Evolutionary conservation across 768 basidiomycete species (phyloP).

Genomic region (Phaeotremella fagi): DNA sequence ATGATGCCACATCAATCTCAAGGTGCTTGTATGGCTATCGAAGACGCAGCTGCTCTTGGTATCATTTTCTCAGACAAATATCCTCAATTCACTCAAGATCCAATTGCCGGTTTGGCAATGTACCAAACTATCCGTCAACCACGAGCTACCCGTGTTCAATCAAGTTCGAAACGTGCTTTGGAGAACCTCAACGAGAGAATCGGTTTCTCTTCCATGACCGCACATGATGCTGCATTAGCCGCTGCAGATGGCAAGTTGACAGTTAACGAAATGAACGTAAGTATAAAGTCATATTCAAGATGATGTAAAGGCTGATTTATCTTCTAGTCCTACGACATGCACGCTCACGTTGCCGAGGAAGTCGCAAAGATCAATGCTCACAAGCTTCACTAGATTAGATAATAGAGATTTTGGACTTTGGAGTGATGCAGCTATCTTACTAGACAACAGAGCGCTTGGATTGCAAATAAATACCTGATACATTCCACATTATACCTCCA

Average conservation of each 20-base stretch:
- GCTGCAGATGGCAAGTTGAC: slow-evolving; percentile 5
- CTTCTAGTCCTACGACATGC: slow-evolving; percentile 7
- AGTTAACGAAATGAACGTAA: slow-evolving; percentile 6
- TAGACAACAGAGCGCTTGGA: too few species aligned
- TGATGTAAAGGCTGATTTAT: neutral
- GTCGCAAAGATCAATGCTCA: slow-evolving; percentile 11
- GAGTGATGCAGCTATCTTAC: neutral
- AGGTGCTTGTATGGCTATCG: slow-evolving; percentile 16
- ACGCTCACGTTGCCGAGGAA: slow-evolving; percentile 3
- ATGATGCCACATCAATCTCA: slow-evolving; percentile 23
- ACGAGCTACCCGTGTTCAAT: slow-evolving; percentile 27
- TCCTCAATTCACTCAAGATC: slow-evolving; percentile 21
- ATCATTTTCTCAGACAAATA: slow-evolving; percentile 11
- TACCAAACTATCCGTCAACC: slow-evolving; percentile 30
- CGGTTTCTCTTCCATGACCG: slow-evolving; percentile 17
- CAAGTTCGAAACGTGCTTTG: slow-evolving; percentile 16
- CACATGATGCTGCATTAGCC: neutral
- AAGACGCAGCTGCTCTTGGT: slow-evolving; percentile 16
- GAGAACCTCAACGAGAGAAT: slow-evolving; percentile 36
- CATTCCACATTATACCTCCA: neutral
- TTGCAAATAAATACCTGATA: neutral
- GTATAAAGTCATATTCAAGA: neutral
- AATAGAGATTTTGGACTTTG: neutral
- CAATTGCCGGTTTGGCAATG: slow-evolving; percentile 20
- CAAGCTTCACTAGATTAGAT: neutral